Evolutionary conservation across 1,139 yeast genomes (phyloP), one percentile per base, ranked within the genome.

Genomic region (Sugiyamaella grinbergsii): DNA sequence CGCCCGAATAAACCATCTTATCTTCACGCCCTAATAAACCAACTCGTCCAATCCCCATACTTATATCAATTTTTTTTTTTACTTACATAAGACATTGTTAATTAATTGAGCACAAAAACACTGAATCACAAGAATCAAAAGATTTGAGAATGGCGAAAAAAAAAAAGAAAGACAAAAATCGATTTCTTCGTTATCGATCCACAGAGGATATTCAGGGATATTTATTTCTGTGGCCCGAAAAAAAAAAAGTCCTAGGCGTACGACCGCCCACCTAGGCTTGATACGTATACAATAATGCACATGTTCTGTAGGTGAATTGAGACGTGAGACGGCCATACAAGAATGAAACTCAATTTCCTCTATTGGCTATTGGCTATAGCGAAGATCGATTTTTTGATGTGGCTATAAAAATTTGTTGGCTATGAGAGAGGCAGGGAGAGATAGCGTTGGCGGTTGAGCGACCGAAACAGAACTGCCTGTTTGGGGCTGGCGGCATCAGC

Each of bases 31-130:
- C 16, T 19, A 19, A 10, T 10, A 24, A 10, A 6, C 10, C 28
- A 24, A 24, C 10, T 24, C 42, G 32, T 39, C 42, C 42, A 20
- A 16, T 19, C 7, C 18, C 41, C n/a, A 4, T n/a, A 15, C 34
- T 28, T 15, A 28, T 5, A 26, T 16, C 31, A 32, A 6, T 33
- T 19, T 42, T 16, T 19, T 24, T 42, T 22, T 34, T 31, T 24
- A 54, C 60, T 42, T 56, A 56, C 60, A 52, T 57, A 57, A 47
- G 60, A 57, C 60, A 57, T 57, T 40, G 11, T 26, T 16, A 19
- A 6, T 33, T 24, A 24, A 5, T 10, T 24, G 28, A 24, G n/a
- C n/a, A n/a, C n/a, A n/a, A n/a, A n/a, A n/a, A n/a, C n/a, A n/a
- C n/a, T n/a, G n/a, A n/a, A n/a, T n/a, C 18, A 22, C 40, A 37